Evolutionary conservation across 2,329 filamentous ascomycete species (phyloP).

Genomic region (Clarireedia paspali): DNA sequence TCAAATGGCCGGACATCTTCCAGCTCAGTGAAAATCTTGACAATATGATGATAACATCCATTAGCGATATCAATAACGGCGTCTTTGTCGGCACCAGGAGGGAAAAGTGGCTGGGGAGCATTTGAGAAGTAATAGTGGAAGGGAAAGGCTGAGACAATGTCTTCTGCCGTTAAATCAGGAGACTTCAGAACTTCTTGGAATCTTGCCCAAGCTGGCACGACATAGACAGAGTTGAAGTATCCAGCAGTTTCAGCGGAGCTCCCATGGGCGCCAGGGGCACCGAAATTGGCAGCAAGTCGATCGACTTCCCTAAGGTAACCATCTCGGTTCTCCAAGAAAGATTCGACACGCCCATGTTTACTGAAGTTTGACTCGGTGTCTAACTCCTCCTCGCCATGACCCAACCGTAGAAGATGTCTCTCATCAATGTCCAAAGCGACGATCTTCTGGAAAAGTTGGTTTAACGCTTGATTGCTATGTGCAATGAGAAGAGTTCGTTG

Average conservation of each 20-base stretch:
- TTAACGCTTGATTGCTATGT: conserved; percentile 95
- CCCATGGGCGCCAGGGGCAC: conserved; percentile 86
- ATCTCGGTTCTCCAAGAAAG: conserved; percentile 82
- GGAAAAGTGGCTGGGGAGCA: conserved; percentile 80
- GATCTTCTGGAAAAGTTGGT: conserved; percentile 97
- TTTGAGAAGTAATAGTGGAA: conserved; percentile 84
- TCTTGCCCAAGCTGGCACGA: conserved; percentile 80
- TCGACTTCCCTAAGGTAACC: conserved; percentile 75
- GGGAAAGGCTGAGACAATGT: conserved; percentile 70
- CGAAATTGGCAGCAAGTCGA: conserved; percentile 75
- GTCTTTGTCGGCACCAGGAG: conserved; percentile 55
- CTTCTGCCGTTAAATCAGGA: conserved; percentile 46
- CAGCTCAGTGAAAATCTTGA: conserved; percentile 84
- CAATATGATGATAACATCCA: conserved; percentile 83
- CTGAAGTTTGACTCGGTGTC: conserved; percentile 81
- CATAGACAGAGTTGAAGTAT: conserved; percentile 91
- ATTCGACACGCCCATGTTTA: conserved; percentile 91
- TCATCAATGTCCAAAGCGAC: conserved; percentile 94
- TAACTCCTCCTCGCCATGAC: conserved; percentile 91
- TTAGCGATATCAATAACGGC: conserved; percentile 66
- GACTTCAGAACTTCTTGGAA: conserved; percentile 62
- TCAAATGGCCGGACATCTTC: conserved; percentile 94
- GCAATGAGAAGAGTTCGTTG: conserved; percentile 89
- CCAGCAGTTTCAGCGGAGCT: conserved; percentile 94
- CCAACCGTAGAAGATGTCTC: conserved; percentile 82